phyloP scores from a whole-genome alignment of 495 filamentous ascomycete species.

The Penicilliopsis zonata region DNA sequence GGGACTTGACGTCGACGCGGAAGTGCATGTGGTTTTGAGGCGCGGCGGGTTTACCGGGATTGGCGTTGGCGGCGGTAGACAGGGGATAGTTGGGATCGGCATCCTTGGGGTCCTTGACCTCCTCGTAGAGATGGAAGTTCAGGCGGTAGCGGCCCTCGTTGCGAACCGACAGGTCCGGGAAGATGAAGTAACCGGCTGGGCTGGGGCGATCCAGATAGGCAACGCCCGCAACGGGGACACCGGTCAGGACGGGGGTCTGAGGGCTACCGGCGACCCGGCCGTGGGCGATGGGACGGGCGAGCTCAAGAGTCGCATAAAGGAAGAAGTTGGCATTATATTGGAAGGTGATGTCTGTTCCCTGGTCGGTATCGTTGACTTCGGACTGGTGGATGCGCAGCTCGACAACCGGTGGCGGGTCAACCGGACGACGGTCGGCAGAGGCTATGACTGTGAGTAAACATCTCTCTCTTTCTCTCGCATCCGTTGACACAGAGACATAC shows the following conservation, averaged over 20 bases:
- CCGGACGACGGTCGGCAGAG: conserved; percentile 88
- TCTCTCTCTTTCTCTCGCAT: conserved; percentile 1
- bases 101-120: conserved; percentile 70
- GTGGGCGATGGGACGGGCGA: conserved; percentile 75
- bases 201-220: conserved; percentile 87
- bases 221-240: conserved; percentile 92
- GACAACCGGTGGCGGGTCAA: conserved; percentile 95
- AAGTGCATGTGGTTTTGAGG: conserved; percentile 41
- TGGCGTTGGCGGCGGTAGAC: conserved; percentile 10
- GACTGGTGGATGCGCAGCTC: conserved; percentile 81
- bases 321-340: conserved; percentile 96
- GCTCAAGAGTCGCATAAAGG: conserved; percentile 84
- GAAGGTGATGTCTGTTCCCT: conserved; percentile 71
- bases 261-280: conserved; percentile 58
- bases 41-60: conserved; percentile 17
- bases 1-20: conserved; percentile 83
- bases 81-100: conserved; percentile 37
- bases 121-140: conserved; percentile 86
- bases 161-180: conserved; percentile 91
- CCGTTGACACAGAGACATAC: conserved; percentile 36
- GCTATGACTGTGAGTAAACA: conserved; percentile 35
- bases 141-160: conserved; percentile 88
- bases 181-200: conserved; percentile 94
- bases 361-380: conserved; percentile 39
- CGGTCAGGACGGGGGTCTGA: conserved; percentile 76